Percentiles rank a stretch among this genome's conserved stretches.
Evolutionary conservation across 2,329 filamentous ascomycete genomes (phyloP).

Genomic region (Colletotrichum sp.): DNA sequence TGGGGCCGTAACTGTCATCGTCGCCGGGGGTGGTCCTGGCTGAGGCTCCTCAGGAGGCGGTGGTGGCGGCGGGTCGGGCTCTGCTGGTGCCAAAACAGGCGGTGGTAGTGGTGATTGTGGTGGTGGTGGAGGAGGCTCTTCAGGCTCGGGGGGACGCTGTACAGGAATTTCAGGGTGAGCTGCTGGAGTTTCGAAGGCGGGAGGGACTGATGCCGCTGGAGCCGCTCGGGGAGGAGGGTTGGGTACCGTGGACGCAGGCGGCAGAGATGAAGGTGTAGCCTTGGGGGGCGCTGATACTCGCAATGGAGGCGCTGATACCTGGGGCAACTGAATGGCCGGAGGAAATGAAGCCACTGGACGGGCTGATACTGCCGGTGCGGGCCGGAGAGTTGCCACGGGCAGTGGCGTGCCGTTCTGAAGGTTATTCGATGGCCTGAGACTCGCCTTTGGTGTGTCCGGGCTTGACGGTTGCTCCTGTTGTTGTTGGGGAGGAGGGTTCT

Average conservation of each 20-base stretch:
- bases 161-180: background rate
- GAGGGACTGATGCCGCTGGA: background rate
- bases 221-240: background rate
- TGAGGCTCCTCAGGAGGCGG: background rate
- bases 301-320: background rate
- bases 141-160: background rate
- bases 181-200: background rate
- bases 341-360: background rate
- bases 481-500: background rate
- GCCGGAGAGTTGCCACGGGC: background rate
- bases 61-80: background rate
- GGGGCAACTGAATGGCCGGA: background rate
- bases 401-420: background rate
- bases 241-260: background rate
- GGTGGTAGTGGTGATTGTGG: background rate
- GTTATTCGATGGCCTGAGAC: background rate
- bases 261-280: background rate
- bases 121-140: slow-evolving; percentile 3
- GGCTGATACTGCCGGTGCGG: background rate
- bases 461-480: slow-evolving; percentile 5
- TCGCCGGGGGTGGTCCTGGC: background rate
- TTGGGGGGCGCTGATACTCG: background rate
- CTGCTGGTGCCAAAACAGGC: slow-evolving; percentile 8
- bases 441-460: slow-evolving; percentile 1
- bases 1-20: slow-evolving; percentile 9